phyloP scores from a whole-genome alignment of 2,329 filamentous ascomycete genomes.

The Dothidotthia symphoricarpi region DNA sequence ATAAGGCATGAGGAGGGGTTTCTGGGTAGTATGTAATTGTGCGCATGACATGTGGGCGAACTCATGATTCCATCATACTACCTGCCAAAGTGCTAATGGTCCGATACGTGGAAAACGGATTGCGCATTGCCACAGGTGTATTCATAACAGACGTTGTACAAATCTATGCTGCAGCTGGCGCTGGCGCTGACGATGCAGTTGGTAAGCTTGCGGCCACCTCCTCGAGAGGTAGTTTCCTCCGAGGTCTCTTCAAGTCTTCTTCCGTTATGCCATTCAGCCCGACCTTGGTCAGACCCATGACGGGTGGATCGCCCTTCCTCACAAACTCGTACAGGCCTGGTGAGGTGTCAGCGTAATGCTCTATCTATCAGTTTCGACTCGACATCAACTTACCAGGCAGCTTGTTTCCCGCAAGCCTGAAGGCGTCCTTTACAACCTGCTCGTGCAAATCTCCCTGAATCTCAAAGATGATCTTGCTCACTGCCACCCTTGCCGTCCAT shows the following conservation, averaged over 20 bases:
- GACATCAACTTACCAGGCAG: slow-evolving; percentile 67
- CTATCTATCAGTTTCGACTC: neutral
- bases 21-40: no score
- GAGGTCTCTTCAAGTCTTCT: slow-evolving; percentile 77
- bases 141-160: slow-evolving; percentile 2
- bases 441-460: slow-evolving; percentile 90
- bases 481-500: slow-evolving; percentile 86
- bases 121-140: slow-evolving; percentile 5
- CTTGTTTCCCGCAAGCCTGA: slow-evolving; percentile 91
- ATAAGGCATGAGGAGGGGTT: slow-evolving; percentile 64
- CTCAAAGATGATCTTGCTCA: slow-evolving; percentile 91
- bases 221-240: slow-evolving; percentile 61
- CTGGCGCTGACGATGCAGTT: slow-evolving; percentile 32
- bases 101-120: no score
- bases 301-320: slow-evolving; percentile 81
- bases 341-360: slow-evolving; percentile 10
- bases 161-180: slow-evolving; percentile 12
- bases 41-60: no score
- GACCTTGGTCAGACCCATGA: slow-evolving; percentile 91
- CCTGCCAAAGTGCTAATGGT: no score
- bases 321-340: slow-evolving; percentile 87
- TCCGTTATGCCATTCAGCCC: slow-evolving; percentile 70
- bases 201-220: slow-evolving; percentile 66
- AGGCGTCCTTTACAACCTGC: slow-evolving; percentile 88
- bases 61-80: no score